Evolutionary conservation across 192 early-diverging fungal species (phyloP), one percentile per base, ranked within the genome.

Genomic region (Coemansia sp.): DNA sequence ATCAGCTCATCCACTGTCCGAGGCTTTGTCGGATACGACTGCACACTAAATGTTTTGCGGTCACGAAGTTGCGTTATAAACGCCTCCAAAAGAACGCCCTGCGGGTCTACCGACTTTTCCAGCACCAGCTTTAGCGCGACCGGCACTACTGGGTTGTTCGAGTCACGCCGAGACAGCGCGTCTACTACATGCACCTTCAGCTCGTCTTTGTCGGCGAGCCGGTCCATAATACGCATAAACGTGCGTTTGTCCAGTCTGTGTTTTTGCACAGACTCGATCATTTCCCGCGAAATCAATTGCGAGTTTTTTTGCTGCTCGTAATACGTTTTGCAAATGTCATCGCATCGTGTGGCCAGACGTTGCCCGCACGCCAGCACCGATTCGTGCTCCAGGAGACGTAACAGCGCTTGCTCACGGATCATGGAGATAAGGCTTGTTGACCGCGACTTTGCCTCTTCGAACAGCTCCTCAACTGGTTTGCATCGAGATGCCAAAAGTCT

Each of bases 221-320:
- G 58, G 4, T 50, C 36, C 17, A 81, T 17, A 1, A 59, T 51
- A 3, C 72, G 61, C 28, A 66, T 4, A 12, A 74, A 52, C 11
- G 78, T 81, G 20, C 61, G 61, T 48, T 74, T 74, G 63, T 81
- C 78, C 48, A 75, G 22, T 11, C 1, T 36, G 38, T 68, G 38
- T 12, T 56, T 57, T 17, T 31, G 54, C 14, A 42, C 50, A 2
- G 65, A 20, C 19, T 31, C 51, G 2, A 64, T 36, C 4, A 68
- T 55, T 1, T 64, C 20, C 23, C 38, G 17, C 5, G 67, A 50
- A 21, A 71, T n/a, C 31, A 28, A 55, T 3, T 42, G 10, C 3
- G 59, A 49, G 37, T 46, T 28, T 22, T 19, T 51, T 25, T 68
- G 47, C 25, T 15, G 51, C 23, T 49, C 6, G 0, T 65, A 44